Evolutionary conservation across 176 grass and related monocot species (phyloP).

Genomic region (Oryza punctata): DNA sequence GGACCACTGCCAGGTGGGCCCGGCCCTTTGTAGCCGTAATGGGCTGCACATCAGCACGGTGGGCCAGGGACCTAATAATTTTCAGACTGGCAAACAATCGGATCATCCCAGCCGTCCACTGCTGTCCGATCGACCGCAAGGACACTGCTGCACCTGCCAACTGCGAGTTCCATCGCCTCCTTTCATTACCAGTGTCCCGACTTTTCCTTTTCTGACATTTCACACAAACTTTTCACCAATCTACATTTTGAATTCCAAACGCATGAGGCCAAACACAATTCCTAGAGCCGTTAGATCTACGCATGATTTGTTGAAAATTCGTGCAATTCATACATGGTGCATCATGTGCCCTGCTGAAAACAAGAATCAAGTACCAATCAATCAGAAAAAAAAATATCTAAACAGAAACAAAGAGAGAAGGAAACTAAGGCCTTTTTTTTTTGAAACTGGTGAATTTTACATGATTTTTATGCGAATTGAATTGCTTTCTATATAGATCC

Average conservation of each 20-base stretch:
- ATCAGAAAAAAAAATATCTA: neutral
- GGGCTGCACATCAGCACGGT: conserved; percentile 25
- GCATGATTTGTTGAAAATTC: neutral
- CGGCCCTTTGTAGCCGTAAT: conserved; percentile 20
- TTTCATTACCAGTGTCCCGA: neutral
- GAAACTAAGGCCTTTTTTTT: neutral
- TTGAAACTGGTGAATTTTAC: neutral
- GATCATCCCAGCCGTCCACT: conserved; percentile 26
- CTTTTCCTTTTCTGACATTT: neutral
- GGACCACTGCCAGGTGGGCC: conserved; percentile 35
- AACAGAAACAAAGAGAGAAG: neutral
- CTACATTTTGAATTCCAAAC: neutral
- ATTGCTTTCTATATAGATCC: neutral
- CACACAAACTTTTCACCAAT: neutral
- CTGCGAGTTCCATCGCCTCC: neutral
- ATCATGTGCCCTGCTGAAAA: neutral
- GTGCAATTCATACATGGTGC: neutral
- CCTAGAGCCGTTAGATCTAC: neutral
- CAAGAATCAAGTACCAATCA: neutral
- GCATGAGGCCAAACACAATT: neutral
- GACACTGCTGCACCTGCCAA: neutral
- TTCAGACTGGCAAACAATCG: neutral
- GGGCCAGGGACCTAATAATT: conserved; percentile 33
- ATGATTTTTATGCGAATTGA: neutral
- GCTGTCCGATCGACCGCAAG: neutral